Evolutionary conservation across 1,284 basidiomycete species (phyloP).

Genomic region (Puccinia horiana): DNA sequence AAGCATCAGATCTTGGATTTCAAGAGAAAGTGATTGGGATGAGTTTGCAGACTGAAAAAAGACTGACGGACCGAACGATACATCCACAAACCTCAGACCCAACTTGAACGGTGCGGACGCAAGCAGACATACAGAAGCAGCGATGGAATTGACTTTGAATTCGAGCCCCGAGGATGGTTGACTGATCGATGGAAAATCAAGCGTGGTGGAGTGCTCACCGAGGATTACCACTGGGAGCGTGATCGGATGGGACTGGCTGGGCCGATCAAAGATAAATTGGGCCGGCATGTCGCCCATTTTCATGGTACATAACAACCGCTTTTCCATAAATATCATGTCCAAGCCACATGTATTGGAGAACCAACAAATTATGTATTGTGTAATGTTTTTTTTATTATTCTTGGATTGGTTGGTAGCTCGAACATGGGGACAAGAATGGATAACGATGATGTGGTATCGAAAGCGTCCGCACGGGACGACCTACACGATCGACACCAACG

Average conservation of each 20-base stretch:
- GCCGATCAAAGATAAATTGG: conserved; percentile 8
- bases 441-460: conserved; percentile 1
- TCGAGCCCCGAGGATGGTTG: not conserved
- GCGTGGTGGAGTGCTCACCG: not conserved
- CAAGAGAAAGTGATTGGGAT: too few relatives aligned
- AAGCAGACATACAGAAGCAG: not conserved
- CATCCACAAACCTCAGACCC: not conserved
- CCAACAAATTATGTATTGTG: not conserved
- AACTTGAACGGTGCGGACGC: not conserved
- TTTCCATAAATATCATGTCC: too few relatives aligned
- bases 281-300: conserved; percentile 18
- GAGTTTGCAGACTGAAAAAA: not conserved
- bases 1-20: not conserved
- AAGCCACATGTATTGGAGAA: not conserved
- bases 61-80: not conserved
- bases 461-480: not conserved
- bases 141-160: not conserved
- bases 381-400: not conserved
- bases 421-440: conserved; percentile 22
- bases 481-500: conserved; percentile 24
- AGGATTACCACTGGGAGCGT: conserved; percentile 2
- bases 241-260: conserved; percentile 10
- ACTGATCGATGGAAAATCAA: conserved; percentile 8
- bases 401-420: not conserved
- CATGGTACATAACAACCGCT: not conserved